Evolutionary conservation across 768 basidiomycete genomes (phyloP).

Genomic region (Suillus ampliporus): DNA sequence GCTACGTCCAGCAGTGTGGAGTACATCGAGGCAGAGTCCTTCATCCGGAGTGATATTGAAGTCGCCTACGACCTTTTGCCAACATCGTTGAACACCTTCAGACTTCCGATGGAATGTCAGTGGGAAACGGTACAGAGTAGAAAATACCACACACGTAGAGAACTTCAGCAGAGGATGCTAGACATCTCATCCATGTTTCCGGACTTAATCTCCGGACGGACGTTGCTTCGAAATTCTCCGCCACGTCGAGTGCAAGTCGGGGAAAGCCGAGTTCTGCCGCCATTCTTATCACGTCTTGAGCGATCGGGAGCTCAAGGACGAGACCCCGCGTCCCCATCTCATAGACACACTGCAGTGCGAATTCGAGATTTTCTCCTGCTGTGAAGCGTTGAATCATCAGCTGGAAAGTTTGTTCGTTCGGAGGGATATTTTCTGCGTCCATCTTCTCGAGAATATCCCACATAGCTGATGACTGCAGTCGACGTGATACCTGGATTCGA

Average conservation of each 20-base stretch:
- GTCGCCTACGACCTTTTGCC: slow-evolving; percentile 61
- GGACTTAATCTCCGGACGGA: slow-evolving; percentile 58
- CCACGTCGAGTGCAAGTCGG: slow-evolving; percentile 75
- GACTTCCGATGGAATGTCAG: slow-evolving; percentile 45
- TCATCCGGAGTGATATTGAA: slow-evolving; percentile 69
- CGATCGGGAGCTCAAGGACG: slow-evolving; percentile 53
- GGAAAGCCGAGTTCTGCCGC: slow-evolving; percentile 61
- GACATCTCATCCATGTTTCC: slow-evolving; percentile 67
- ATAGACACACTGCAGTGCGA: slow-evolving; percentile 64
- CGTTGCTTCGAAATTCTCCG: slow-evolving; percentile 59
- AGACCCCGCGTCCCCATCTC: slow-evolving; percentile 60
- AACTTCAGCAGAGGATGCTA: slow-evolving; percentile 64
- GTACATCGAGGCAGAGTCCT: slow-evolving; percentile 70
- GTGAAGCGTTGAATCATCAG: slow-evolving; percentile 55
- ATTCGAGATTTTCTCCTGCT: slow-evolving; percentile 61
- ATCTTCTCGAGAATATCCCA: slow-evolving; percentile 62
- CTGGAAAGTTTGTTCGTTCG: slow-evolving; percentile 59
- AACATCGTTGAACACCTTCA: slow-evolving; percentile 68
- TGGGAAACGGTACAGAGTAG: neutral
- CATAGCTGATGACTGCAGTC: slow-evolving; percentile 43
- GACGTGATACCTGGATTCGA: slow-evolving; percentile 50
- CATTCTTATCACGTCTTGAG: slow-evolving; percentile 56
- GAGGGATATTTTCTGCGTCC: slow-evolving; percentile 51
- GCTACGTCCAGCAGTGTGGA: slow-evolving; percentile 74
- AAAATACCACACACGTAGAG: slow-evolving; percentile 66